phyloP scores from a whole-genome alignment of 345 rosid genomes.

The Carallia pectinifolia region DNA sequence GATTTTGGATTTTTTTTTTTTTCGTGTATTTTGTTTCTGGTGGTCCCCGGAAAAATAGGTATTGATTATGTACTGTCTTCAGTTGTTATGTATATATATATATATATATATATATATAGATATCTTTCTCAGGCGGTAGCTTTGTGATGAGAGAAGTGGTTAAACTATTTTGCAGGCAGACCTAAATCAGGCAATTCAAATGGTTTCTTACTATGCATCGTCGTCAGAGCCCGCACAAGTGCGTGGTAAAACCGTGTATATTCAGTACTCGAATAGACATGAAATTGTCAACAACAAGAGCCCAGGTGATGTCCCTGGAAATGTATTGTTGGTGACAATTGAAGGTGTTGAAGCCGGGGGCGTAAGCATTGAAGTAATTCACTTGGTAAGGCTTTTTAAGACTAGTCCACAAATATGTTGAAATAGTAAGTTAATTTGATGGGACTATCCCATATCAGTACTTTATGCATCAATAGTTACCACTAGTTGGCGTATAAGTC shows the following conservation, averaged over 20 bases:
- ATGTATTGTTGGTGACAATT: slow-evolving; percentile 84
- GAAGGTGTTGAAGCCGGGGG: slow-evolving; percentile 95
- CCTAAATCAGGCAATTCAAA: slow-evolving; percentile 85
- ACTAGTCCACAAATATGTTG: no score
- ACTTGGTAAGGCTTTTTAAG: slow-evolving; percentile 58
- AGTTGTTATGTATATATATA: no score
- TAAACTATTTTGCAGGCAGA: slow-evolving; percentile 50
- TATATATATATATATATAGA: not conserved
- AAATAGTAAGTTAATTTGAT: not conserved
- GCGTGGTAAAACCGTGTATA: slow-evolving; percentile 92
- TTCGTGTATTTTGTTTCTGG: not conserved
- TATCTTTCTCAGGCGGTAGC: not conserved
- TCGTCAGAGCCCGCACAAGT: slow-evolving; percentile 97
- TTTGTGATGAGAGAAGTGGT: slow-evolving; percentile 14
- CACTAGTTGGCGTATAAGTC: not conserved
- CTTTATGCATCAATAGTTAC: not conserved
- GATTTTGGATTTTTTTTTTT: not conserved
- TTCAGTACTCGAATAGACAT: slow-evolving; percentile 91
- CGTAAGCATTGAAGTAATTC: slow-evolving; percentile 90
- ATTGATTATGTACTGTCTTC: not conserved
- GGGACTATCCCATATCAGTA: not conserved
- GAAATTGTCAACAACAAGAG: slow-evolving; percentile 96
- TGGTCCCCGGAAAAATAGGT: no score
- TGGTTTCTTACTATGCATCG: slow-evolving; percentile 96
- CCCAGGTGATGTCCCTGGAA: slow-evolving; percentile 95